phyloP scores from a whole-genome alignment of 108 stramenopile species.

The Fragilaria radians region DNA sequence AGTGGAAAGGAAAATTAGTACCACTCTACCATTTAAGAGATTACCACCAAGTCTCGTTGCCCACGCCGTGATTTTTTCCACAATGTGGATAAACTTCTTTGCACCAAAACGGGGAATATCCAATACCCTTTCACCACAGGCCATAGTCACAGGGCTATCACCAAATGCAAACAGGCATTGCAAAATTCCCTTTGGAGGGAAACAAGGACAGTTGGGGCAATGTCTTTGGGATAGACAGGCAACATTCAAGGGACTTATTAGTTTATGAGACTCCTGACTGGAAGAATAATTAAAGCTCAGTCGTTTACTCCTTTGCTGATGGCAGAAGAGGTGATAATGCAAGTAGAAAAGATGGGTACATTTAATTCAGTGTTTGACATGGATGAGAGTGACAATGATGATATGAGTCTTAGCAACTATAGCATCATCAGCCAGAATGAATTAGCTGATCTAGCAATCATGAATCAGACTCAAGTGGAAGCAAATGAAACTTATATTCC shows the following conservation, averaged over 20 bases:
- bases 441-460: not conserved
- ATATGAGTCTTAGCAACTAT: no score
- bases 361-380: no score
- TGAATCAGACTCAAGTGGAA: not conserved
- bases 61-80: conserved; percentile 6
- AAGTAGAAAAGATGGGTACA: not conserved
- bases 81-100: conserved; percentile 13
- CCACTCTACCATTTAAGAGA: conserved; percentile 25
- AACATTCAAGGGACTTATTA: not conserved
- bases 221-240: not conserved
- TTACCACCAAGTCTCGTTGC: conserved; percentile 17
- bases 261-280: not conserved
- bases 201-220: not conserved
- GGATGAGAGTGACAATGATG: no score
- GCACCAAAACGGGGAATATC: not conserved
- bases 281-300: not conserved
- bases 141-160: not conserved
- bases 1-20: conserved; percentile 28
- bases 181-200: not conserved
- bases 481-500: not conserved
- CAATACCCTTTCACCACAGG: not conserved
- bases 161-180: not conserved
- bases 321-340: not conserved
- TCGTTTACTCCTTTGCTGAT: not conserved
- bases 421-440: not conserved